phyloP scores from a whole-genome alignment of 23 red algal species.

The Gracilaria gracilis region DNA sequence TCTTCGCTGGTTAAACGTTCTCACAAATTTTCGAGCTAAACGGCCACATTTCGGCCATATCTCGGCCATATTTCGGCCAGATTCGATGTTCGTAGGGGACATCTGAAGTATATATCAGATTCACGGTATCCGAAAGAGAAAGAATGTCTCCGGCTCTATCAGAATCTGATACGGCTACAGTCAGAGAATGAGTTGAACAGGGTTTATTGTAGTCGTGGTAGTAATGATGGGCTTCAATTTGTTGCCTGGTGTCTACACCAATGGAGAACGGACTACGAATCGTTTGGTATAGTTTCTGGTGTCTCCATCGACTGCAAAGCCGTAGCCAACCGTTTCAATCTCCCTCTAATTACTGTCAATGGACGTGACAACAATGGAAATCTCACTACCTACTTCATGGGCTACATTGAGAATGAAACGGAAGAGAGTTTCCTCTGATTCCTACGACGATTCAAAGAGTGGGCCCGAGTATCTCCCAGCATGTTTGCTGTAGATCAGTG shows the following conservation, averaged over 20 bases:
- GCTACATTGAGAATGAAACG: neutral
- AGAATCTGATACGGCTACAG: neutral
- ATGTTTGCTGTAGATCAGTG: neutral
- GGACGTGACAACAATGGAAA: neutral
- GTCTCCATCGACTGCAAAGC: neutral
- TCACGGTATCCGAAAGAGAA: neutral
- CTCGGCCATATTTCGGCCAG: too few species aligned
- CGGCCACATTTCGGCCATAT: too few species aligned
- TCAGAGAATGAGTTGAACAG: neutral
- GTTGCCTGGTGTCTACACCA: neutral
- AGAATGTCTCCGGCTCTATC: neutral
- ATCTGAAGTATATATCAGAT: neutral
- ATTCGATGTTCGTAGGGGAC: too few species aligned
- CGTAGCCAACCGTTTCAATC: neutral
- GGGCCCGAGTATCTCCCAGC: neutral
- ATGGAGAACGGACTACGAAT: constrained; percentile 18
- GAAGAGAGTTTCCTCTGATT: neutral
- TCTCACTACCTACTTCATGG: neutral
- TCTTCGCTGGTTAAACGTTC: too few species aligned
- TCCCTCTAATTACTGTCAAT: neutral
- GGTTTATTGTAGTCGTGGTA: neutral
- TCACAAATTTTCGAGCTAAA: too few species aligned
- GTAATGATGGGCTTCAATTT: neutral
- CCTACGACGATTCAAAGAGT: neutral
- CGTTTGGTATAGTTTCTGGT: neutral